Conservation (phyloP, 495 filamentous ascomycete genomes). For the Cenococcum geophilum region DNA sequence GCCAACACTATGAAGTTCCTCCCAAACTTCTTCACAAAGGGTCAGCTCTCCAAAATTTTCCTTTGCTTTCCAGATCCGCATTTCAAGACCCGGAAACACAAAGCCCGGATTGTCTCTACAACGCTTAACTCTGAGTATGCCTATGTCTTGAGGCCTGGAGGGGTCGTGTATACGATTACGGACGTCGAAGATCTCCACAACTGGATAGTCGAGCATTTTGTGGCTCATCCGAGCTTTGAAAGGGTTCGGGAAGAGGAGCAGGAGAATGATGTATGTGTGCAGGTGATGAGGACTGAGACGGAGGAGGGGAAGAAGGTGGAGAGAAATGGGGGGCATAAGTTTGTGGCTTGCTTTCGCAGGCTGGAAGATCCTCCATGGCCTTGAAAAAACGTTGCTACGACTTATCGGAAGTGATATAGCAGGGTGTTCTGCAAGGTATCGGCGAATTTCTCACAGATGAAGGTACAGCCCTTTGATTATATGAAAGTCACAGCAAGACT, state of each 20-base stretch:
- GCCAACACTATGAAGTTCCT: constrained; percentile 98
- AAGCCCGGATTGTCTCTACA: constrained; percentile 85
- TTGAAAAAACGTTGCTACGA: constrained; percentile 1
- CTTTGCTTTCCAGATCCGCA: constrained; percentile 98
- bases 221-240: constrained; percentile 61
- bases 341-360: constrained; percentile 77
- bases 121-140: constrained; percentile 90
- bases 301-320: constrained; percentile 97
- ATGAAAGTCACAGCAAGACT: no score
- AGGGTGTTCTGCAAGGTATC: no score
- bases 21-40: constrained; percentile 80
- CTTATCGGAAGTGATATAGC: neutral
- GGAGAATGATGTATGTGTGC: constrained; percentile 67
- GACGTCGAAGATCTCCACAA: constrained; percentile 90
- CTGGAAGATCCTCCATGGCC: constrained; percentile 72
- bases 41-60: constrained; percentile 80
- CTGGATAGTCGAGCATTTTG: constrained; percentile 88
- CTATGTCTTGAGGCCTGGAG: constrained; percentile 74
- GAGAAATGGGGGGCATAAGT: constrained; percentile 82
- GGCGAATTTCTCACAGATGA: no score
- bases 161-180: constrained; percentile 89
- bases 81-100: constrained; percentile 96
- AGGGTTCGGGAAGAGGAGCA: constrained; percentile 42
- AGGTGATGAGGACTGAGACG: constrained; percentile 76
- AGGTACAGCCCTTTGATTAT: no score